A percentile compares a stretch with the other conserved stretches of the same genome.
These are phyloP conservation scores for Salix arbutifolia DNA, from an alignment of 345 rosid genomes.

Conservation along the genomic window DNA sequence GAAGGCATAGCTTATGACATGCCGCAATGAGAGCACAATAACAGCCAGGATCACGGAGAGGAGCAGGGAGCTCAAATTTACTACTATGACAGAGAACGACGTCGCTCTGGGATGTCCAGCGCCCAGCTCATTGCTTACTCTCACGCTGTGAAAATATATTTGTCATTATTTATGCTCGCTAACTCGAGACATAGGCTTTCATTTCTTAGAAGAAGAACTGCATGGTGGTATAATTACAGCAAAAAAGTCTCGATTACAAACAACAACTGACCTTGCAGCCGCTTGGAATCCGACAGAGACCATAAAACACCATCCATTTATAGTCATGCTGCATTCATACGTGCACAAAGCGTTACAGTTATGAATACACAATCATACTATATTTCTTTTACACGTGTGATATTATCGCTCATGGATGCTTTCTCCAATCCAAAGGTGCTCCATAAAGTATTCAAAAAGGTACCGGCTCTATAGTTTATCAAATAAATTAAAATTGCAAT, in stretches of 20 bases:
- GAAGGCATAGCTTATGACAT: slow-evolving; percentile 55
- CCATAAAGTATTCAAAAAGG: no score
- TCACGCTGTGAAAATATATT: slow-evolving; percentile 34
- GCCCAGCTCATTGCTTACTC: slow-evolving; percentile 69
- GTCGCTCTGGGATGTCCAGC: slow-evolving; percentile 67
- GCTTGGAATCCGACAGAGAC: not conserved
- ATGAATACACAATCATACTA: not conserved
- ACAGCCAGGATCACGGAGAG: slow-evolving; percentile 40
- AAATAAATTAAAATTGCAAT: no score
- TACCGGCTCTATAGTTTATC: no score
- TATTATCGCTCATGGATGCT: no score
- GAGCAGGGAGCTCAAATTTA: slow-evolving; percentile 37
- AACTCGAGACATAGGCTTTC: no score
- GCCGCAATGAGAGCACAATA: slow-evolving; percentile 35
- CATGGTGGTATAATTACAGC: no score
- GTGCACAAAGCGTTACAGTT: not conserved
- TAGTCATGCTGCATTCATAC: not conserved
- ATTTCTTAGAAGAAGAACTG: no score
- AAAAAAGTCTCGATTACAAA: not conserved
- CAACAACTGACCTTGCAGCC: not conserved
- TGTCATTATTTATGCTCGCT: not conserved
- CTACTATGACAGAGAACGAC: slow-evolving; percentile 38
- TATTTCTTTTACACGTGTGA: no score
- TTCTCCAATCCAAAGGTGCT: no score
- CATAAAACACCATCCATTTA: not conserved